Evolutionary conservation across 148 eudicot genomes (phyloP), one percentile per base, ranked within the genome.

Genomic region (Vaccinium myrtillus): DNA sequence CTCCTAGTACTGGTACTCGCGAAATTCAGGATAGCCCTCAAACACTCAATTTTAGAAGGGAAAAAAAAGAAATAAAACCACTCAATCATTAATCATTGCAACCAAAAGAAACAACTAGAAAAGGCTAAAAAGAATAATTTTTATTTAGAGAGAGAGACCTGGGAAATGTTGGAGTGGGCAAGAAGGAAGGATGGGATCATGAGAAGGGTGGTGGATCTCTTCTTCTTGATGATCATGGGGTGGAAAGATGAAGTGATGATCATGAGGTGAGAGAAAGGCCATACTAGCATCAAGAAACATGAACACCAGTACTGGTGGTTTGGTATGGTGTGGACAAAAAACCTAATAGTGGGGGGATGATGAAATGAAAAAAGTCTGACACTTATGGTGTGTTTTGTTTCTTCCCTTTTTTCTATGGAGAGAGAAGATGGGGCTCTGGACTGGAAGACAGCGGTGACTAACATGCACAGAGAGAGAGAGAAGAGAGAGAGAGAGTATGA

Each of bases 231-330:
- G n/a, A 59, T 65, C 74, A 69, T 69, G 75, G 74, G 43, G 8
- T 49, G 71, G 83, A 81, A 81, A 81, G 46, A 81, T 81, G 83
- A 67, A 67, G 7, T 65, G 75, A 27, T 39, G 75, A 27, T 73
- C 49, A 73, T 81, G 53, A 67, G 75, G 54, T 25, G 83, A 69
- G 83, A 81, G 75, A 81, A 81, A 81, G 12, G 83, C 58, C 83
- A 81, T 81, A 49, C 23, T 81, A 27, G 15, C 74, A 63, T 65
- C 55, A 23, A 46, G 27, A 67, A 81, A 65, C 59, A 81, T 79
- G 67, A 23, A 27, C 15, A 77, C 18, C 39, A 14, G 56, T 55
- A 15, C 10, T 55, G 39, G 39, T 36, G 6, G 6, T 43, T 43
- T 43, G 46, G 46, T 43, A 0, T 30, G 74, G 19, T 69, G 21